Conservation (phyloP, 2,329 filamentous ascomycete genomes). For the Diplodia seriata region DNA sequence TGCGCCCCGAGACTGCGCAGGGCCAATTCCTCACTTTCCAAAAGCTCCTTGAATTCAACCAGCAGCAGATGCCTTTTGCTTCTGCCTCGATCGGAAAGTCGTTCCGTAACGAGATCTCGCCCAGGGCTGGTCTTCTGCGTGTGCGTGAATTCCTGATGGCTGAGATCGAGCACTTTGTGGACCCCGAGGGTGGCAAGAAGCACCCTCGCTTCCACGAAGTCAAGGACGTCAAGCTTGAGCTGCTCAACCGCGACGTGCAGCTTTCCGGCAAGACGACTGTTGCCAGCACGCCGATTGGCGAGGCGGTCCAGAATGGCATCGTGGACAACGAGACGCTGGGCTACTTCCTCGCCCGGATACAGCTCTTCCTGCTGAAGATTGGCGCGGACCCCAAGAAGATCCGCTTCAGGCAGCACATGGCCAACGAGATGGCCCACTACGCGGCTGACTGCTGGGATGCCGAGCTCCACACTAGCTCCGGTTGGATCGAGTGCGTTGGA, state of each 20-base stretch:
- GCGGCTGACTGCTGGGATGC: conserved; percentile 98
- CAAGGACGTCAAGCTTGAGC: conserved; percentile 79
- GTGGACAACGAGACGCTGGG: conserved; percentile 98
- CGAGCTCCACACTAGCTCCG: conserved; percentile 86
- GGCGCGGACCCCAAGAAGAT: conserved; percentile 88
- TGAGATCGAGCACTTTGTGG: conserved; percentile 98
- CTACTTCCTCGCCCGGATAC: conserved; percentile 95
- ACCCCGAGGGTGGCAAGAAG: conserved; percentile 93
- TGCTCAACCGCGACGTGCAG: conserved; percentile 86
- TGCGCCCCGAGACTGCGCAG: conserved; percentile 95
- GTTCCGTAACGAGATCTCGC: conserved; percentile 97
- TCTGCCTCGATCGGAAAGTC: conserved; percentile 98
- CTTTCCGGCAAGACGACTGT: conserved; percentile 82
- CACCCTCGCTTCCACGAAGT: conserved; percentile 88
- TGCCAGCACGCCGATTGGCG: conserved; percentile 76
- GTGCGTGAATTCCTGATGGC: conserved; percentile 99
- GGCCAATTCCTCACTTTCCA: conserved; percentile 98
- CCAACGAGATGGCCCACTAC: conserved; percentile 90
- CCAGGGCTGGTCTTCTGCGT: conserved; percentile 85
- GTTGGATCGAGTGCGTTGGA: conserved; percentile 98
- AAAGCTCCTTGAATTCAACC: conserved; percentile 96
- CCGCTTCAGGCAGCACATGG: conserved; percentile 97
- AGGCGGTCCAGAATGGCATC: conserved; percentile 80
- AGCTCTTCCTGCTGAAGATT: conserved; percentile 86
- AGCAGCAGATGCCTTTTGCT: conserved; percentile 93